Base-by-base conservation (phyloP, 805 yeast species). In the Teunomyces funiuensis region DNA sequence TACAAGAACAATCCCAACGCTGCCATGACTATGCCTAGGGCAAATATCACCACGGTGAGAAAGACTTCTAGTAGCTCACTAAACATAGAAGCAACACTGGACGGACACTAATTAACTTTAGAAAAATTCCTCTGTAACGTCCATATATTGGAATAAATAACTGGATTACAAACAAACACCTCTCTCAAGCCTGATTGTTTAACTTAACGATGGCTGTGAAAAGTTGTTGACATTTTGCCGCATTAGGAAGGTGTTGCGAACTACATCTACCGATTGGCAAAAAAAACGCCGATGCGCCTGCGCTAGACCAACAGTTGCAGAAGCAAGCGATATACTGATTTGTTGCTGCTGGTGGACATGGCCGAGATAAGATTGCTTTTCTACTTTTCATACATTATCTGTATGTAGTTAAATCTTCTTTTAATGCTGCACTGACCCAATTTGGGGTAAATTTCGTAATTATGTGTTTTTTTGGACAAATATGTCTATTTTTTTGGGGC, bases 1-100 rank as follows among this genome's bases (percentile, higher is more conserved):
- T 36, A 39, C 8, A 31, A n/a, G n/a, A 34, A 22, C 37, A 34
- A 34, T 18, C 37, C 28, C 37, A 23, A 22, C 28, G 22, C 37
- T 18, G 37, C 16, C 3, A 28, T 22, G 11, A 15, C n/a, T 16
- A 34, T 10, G 18, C 37, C 19, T 22, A 34, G 28, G 10, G 19
- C 28, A 15, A 34, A 14, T 11, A 34, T 34, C 27, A 25, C 37
- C 18, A 17, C 25, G 37, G 23, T 34, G 27, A 34, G 34, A 20
- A 31, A 17, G 20, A 31, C 13, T 19, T 31, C 34, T 31, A 31
- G 34, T 31, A 31, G 34, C 13, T 31, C 34, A 31, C 19, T 31
- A 10, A 31, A 19, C 34, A 31, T 31, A 20, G 30, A 15, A 8
- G 25, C 10, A 22, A 6, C 25, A 22, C 25, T 8, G 25, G 3